Evolutionary conservation across 2,329 filamentous ascomycete species (phyloP).

Genomic region (Rhinocladiella similis): DNA sequence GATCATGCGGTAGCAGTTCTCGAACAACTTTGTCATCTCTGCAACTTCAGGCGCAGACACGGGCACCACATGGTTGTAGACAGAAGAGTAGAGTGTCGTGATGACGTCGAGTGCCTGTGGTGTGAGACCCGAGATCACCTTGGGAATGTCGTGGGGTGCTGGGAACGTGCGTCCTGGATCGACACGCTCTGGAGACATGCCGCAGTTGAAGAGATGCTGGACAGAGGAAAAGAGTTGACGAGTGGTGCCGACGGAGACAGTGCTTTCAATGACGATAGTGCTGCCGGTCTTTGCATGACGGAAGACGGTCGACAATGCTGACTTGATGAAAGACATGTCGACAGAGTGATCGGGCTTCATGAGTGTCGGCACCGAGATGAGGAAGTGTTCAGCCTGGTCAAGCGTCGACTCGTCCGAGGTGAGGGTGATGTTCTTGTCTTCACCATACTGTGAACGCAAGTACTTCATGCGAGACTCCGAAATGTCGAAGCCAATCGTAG

Average conservation of each 20-base stretch:
- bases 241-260: conserved; percentile 22
- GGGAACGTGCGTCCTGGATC: conserved; percentile 21
- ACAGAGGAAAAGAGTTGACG: conserved; percentile 14
- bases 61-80: conserved; percentile 19
- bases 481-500: conserved; percentile 22
- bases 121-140: conserved; percentile 22
- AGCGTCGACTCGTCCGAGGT: conserved; percentile 11
- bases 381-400: conserved; percentile 15
- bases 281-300: conserved; percentile 14
- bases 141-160: conserved; percentile 18
- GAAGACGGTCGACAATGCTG: conserved; percentile 17
- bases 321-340: conserved; percentile 15
- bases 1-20: conserved; percentile 26
- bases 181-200: conserved; percentile 26
- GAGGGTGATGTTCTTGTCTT: conserved; percentile 7
- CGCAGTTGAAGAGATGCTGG: conserved; percentile 16
- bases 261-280: conserved; percentile 26
- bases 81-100: conserved; percentile 12
- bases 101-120: conserved; percentile 15
- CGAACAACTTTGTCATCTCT: conserved; percentile 26
- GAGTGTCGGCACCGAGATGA: conserved; percentile 24
- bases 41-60: conserved; percentile 22
- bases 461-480: conserved; percentile 16
- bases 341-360: conserved; percentile 17
- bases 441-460: conserved; percentile 11